Evolutionary conservation across 768 basidiomycete genomes (phyloP).

Genomic region (Fomitopsis pulvina): DNA sequence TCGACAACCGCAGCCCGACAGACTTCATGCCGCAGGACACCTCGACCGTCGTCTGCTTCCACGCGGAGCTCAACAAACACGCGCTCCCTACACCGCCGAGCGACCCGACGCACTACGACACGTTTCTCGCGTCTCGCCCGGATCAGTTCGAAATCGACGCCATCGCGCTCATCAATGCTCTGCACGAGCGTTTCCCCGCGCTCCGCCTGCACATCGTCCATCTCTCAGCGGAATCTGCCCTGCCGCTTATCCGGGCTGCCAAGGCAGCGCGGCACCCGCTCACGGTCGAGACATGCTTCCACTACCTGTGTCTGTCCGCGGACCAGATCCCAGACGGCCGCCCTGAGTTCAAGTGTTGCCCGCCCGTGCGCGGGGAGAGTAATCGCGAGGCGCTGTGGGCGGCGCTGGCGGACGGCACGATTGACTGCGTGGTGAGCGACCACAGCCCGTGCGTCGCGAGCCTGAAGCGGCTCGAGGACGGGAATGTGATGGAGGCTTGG

Average conservation of each 20-base stretch:
- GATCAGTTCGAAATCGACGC: slow-evolving; percentile 74
- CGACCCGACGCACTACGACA: slow-evolving; percentile 57
- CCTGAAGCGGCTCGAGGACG: slow-evolving; percentile 71
- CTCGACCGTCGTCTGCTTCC: slow-evolving; percentile 76
- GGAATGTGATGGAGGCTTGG: slow-evolving; percentile 88
- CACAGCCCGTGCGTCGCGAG: slow-evolving; percentile 86
- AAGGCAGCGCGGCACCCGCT: slow-evolving; percentile 57
- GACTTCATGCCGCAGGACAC: no score
- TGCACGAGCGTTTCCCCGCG: slow-evolving; percentile 55
- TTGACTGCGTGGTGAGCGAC: slow-evolving; percentile 94
- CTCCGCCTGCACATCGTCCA: slow-evolving; percentile 93
- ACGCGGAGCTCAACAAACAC: slow-evolving; percentile 74
- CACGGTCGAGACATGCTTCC: slow-evolving; percentile 96
- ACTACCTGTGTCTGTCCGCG: slow-evolving; percentile 81
- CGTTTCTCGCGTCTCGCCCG: slow-evolving; percentile 85
- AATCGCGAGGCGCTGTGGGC: slow-evolving; percentile 80
- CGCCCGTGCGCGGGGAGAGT: slow-evolving; percentile 70
- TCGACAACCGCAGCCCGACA: no score
- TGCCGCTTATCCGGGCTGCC: slow-evolving; percentile 71
- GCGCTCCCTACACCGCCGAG: slow-evolving; percentile 16
- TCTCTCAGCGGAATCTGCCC: slow-evolving; percentile 78
- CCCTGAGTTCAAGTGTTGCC: slow-evolving; percentile 94
- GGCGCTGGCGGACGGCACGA: slow-evolving; percentile 72
- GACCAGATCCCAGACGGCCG: slow-evolving; percentile 66
- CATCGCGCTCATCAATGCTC: slow-evolving; percentile 64